Conservation (phyloP, 495 filamentous ascomycete species). For the Talaromyces trachyspermus region DNA sequence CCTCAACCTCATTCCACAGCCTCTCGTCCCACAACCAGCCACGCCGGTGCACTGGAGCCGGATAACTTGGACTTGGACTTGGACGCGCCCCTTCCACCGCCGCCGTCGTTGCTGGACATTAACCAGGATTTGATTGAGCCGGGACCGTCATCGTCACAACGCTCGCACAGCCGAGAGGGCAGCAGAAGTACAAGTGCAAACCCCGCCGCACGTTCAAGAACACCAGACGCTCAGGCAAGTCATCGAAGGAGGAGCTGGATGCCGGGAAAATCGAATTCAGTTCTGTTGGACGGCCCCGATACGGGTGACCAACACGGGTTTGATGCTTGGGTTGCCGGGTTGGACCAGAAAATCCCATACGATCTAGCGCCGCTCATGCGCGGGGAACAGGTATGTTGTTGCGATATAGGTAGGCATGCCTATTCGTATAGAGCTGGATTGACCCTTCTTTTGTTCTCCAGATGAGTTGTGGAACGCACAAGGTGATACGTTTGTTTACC, state of each 20-base stretch:
- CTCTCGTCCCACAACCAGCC: slow-evolving; percentile 15
- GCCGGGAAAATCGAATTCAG: slow-evolving; percentile 36
- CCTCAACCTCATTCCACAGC: slow-evolving; percentile 23
- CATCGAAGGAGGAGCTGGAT: slow-evolving; percentile 49
- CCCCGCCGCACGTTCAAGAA: slow-evolving; percentile 33
- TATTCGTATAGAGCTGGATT: background rate
- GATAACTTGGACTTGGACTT: slow-evolving; percentile 18
- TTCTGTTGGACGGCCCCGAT: slow-evolving; percentile 24
- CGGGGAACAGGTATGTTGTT: slow-evolving; percentile 49
- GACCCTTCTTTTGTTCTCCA: no score
- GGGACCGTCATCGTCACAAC: slow-evolving; percentile 24
- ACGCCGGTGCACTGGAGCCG: slow-evolving; percentile 17
- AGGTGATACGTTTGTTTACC: slow-evolving; percentile 76
- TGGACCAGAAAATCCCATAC: slow-evolving; percentile 52
- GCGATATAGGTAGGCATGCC: background rate
- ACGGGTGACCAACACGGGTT: slow-evolving; percentile 16
- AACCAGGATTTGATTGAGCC: slow-evolving; percentile 36
- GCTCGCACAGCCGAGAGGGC: slow-evolving; percentile 32
- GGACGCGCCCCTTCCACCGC: slow-evolving; percentile 31
- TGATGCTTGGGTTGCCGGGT: slow-evolving; percentile 57
- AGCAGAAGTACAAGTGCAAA: slow-evolving; percentile 31
- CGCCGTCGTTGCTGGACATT: slow-evolving; percentile 35
- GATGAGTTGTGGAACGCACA: slow-evolving; percentile 88
- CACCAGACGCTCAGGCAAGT: slow-evolving; percentile 18
- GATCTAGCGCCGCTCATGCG: slow-evolving; percentile 48